Base-by-base conservation (phyloP, 495 filamentous ascomycete genomes). In the Jackrogersella multiformis region DNA sequence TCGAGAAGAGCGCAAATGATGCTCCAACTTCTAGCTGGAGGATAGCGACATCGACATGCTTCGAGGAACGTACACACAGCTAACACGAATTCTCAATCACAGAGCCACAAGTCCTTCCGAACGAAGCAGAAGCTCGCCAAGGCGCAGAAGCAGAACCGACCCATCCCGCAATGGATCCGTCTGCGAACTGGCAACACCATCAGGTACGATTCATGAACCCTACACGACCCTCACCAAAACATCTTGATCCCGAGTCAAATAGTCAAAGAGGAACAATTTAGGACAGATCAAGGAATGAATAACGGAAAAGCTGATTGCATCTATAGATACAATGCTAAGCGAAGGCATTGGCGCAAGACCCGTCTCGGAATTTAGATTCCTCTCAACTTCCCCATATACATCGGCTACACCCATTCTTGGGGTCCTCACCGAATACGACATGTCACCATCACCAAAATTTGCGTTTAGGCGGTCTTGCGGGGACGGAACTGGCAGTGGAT, bases 61-160 rank as follows among this genome's bases (percentile, higher is more conserved):
- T 48, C 46, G 2, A 6, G 51, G n/a, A 42, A 35, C 23, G n/a
- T 8, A 13, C 20, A 9, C 26, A 38, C 34, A 30, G 38, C 70
- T 73, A 65, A 73, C 60, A 13, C 39, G 66, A 9, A 34, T 51
- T 35, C 16, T 21, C 56, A 61, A 51, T 63, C 65, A 80, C 80
- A 97, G 93, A 92, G 89, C 88, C 92, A 99, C 86, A 97, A 97
- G 89, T 92, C 93, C 77, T 97, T 97, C 92, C 90, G 92, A 80
- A 96, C 92, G 82, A 99, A 99, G 94, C 91, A 95, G 82, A 99
- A 99, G 95, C 95, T 99, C 86, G 95, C 96, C 77, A 97, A 93
- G 87, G 95, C 95, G 78, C 93, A 97, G 87, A 97, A 96, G 86
- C 93, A 97, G 86, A 99, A 98, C 90, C 87, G 96, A 74, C 95